Evolutionary conservation across 768 basidiomycete genomes (phyloP).

Genomic region (Suillus ampliporus): DNA sequence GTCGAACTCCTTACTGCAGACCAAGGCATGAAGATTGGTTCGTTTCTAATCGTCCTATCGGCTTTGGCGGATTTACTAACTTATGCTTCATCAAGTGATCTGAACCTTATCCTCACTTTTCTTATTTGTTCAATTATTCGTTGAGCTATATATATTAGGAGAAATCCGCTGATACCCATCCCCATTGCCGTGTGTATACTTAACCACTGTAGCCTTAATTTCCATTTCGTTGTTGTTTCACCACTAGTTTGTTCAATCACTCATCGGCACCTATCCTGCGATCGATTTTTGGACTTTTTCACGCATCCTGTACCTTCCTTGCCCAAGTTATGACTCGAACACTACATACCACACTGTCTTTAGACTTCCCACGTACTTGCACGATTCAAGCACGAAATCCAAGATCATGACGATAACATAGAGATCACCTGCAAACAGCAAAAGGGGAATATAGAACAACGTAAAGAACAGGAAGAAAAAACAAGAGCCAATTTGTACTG

Average conservation of each 20-base stretch:
- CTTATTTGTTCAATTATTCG: slow-evolving; percentile 15
- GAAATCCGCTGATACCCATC: slow-evolving; percentile 25
- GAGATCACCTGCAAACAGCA: slow-evolving; percentile 7
- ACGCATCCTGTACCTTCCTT: slow-evolving; percentile 2
- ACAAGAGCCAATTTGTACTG: slow-evolving; percentile 18
- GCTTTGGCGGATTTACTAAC: slow-evolving; percentile 8
- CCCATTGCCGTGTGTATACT: slow-evolving; percentile 38
- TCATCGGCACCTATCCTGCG: neutral
- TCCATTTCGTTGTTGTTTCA: slow-evolving; percentile 3
- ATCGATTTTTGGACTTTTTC: neutral
- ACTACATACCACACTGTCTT: neutral
- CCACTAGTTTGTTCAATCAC: slow-evolving; percentile 10
- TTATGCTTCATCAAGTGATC: slow-evolving; percentile 36
- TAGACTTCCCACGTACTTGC: neutral
- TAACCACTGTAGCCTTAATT: slow-evolving; percentile 46
- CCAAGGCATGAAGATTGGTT: slow-evolving; percentile 85
- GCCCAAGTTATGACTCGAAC: neutral
- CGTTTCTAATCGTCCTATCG: slow-evolving; percentile 35
- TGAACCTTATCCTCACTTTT: slow-evolving; percentile 25
- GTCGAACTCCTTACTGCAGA: slow-evolving; percentile 71
- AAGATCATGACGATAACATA: slow-evolving; percentile 6
- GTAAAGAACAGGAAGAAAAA: slow-evolving; percentile 13
- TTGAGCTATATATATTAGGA: slow-evolving; percentile 19
- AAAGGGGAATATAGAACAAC: slow-evolving; percentile 10
- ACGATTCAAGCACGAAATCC: neutral